Evolutionary conservation across 495 filamentous ascomycete species (phyloP).

Genomic region (Hyaloscypha hepaticicola): DNA sequence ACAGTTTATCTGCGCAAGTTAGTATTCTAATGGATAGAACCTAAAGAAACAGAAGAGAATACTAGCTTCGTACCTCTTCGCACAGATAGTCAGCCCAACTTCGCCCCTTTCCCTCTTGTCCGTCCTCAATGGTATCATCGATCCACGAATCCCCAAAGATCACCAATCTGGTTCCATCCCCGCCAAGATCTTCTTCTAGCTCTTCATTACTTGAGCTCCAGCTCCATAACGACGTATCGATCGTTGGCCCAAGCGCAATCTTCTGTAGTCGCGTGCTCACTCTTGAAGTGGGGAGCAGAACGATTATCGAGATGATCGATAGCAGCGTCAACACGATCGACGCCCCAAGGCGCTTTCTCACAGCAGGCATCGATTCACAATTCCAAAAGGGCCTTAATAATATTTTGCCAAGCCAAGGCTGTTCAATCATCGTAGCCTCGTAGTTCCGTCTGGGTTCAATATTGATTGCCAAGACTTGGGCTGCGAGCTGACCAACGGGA

Average conservation of each 20-base stretch:
- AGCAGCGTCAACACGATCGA: slow-evolving; percentile 18
- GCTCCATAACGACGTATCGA: slow-evolving; percentile 19
- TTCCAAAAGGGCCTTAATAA: background rate
- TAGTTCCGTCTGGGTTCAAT: background rate
- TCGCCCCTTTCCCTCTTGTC: slow-evolving; percentile 18
- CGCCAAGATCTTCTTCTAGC: background rate
- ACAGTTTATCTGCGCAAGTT: slow-evolving; percentile 25
- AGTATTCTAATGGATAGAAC: slow-evolving; percentile 34
- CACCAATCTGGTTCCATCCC: slow-evolving; percentile 18
- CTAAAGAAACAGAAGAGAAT: slow-evolving; percentile 18
- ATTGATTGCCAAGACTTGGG: background rate
- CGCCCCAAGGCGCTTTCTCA: slow-evolving; percentile 20
- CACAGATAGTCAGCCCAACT: slow-evolving; percentile 33
- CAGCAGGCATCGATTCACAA: slow-evolving; percentile 12
- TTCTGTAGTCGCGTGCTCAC: slow-evolving; percentile 19
- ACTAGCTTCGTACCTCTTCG: slow-evolving; percentile 23
- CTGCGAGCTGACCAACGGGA: background rate
- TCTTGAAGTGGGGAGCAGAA: slow-evolving; percentile 13
- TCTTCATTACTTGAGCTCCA: slow-evolving; percentile 17
- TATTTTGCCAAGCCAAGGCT: background rate
- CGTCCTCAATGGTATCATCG: slow-evolving; percentile 12
- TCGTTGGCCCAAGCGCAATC: slow-evolving; percentile 14
- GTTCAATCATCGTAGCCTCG: background rate
- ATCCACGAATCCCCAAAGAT: slow-evolving; percentile 33
- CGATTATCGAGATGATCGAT: slow-evolving; percentile 18